Base-by-base conservation (phyloP, 805 yeast species). In the Wickerhamomyces silvicola region DNA sequence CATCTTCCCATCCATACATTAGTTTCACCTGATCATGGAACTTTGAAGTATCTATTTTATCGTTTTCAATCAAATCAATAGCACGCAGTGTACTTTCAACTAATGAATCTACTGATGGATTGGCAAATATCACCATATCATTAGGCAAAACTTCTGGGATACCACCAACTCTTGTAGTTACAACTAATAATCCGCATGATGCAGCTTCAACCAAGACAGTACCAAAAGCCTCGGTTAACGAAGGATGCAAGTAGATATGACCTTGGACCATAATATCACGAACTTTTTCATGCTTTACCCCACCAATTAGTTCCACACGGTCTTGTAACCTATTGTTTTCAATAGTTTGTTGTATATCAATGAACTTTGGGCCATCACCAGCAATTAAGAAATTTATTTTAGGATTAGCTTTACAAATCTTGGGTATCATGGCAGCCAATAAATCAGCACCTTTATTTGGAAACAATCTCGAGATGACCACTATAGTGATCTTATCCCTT, bases 201-300 rank as follows among this genome's bases (percentile, higher is more conserved):
- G 97, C 98, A 0, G 99, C 99, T 54, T 92, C 99, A 0, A 92
- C 95, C 9, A 92, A 61, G 0, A 86, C 97, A 0, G 98, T 92
- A 3, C 99, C 99, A 59, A 92, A 92, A 0, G 97, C 98, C 54
- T 92, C 99, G 0, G 97, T 92, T 24, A 92, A 65, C 1, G 96
- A 79, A 0, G 98, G 88, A 57, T 92, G 97, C 18, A 92, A 58
- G 53, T 88, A 92, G 9, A 92, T 90, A 48, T 92, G 94, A 13
- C 98, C 99, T 41, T 77, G 73, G 6, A 87, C 77, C 95, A 92
- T 85, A 10, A 90, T 83, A 45, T 88, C 86, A 30, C 97, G 65
- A 7, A 92, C 98, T 45, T 82, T 79, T 53, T 92, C 97, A 54
- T 92, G 99, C 24, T 81, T 75, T 1, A 92, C 81, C 10, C 87